These are phyloP conservation scores for Corchorus capsularis DNA, from an alignment of 345 rosid genomes.

Conservation along the genomic window DNA sequence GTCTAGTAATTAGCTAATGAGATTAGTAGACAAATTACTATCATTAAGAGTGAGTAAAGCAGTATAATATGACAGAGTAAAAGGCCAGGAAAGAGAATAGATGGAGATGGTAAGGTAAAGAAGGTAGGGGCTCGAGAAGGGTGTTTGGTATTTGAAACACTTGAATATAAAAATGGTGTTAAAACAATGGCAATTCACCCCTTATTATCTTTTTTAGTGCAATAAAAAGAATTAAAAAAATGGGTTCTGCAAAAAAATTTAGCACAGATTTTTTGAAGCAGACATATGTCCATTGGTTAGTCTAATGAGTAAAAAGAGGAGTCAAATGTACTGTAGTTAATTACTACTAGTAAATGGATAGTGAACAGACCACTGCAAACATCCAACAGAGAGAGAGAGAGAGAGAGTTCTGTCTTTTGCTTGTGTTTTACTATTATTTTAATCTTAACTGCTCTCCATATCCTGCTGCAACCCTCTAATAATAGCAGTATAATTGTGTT, in stretches of 20 bases:
- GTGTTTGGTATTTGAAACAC: constrained; percentile 26
- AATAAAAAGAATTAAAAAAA: not conserved
- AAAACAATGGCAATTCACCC: constrained; percentile 7
- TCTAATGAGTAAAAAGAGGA: constrained; percentile 48
- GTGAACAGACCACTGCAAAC: constrained; percentile 33
- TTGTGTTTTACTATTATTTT: not conserved
- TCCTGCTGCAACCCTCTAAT: not conserved
- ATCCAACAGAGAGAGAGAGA: constrained; percentile 10
- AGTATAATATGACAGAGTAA: constrained; percentile 14
- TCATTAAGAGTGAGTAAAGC: not conserved
- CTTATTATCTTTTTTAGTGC: not conserved
- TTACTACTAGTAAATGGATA: constrained; percentile 24
- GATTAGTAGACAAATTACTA: not conserved
- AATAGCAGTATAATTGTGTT: constrained; percentile 21
- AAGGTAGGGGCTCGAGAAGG: constrained; percentile 54
- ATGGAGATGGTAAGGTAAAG: not conserved
- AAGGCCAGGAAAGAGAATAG: constrained; percentile 6
- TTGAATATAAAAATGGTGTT: constrained; percentile 5
- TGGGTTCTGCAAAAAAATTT: not conserved
- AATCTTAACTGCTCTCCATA: not conserved
- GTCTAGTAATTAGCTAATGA: not conserved
- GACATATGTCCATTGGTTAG: constrained; percentile 23
- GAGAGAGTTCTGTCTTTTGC: constrained; percentile 22
- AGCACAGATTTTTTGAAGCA: constrained; percentile 11
- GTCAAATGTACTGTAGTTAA: constrained; percentile 37